phyloP scores from a whole-genome alignment of 306 rosid genomes.

The Citrullus amarus region DNA sequence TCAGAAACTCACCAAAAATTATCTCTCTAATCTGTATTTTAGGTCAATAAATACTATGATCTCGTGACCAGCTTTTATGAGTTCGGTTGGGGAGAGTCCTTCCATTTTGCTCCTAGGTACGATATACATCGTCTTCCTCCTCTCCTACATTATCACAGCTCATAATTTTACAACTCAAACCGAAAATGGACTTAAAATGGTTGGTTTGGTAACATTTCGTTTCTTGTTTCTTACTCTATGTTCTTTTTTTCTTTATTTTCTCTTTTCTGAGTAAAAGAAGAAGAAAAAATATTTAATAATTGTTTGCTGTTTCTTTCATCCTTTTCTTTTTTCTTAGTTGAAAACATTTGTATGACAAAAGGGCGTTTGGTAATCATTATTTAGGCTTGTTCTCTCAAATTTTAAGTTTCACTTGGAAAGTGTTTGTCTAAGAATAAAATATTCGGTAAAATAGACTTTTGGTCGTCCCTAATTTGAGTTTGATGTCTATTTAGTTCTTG shows the following conservation, averaged over 20 bases:
- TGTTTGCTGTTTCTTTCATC: neutral
- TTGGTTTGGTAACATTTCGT: neutral
- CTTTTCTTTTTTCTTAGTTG: neutral
- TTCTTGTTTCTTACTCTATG: neutral
- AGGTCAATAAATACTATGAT: slow-evolving; percentile 92
- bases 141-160: neutral
- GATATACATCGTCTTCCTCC: neutral
- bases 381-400: neutral
- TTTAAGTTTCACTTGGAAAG: neutral
- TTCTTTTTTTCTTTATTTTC: neutral
- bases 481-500: too few relatives aligned
- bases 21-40: slow-evolving; percentile 16
- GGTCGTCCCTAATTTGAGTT: too few relatives aligned
- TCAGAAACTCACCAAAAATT: neutral
- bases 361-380: neutral
- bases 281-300: neutral
- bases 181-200: neutral
- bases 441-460: too few relatives aligned
- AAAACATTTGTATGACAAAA: neutral
- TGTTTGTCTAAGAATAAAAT: neutral
- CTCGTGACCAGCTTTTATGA: slow-evolving; percentile 87
- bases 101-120: slow-evolving; percentile 86
- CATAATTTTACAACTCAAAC: neutral
- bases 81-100: slow-evolving; percentile 92
- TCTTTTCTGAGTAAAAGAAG: too few relatives aligned